Conservation (phyloP, 1,139 yeast genomes). For the Yarrowia galli region DNA sequence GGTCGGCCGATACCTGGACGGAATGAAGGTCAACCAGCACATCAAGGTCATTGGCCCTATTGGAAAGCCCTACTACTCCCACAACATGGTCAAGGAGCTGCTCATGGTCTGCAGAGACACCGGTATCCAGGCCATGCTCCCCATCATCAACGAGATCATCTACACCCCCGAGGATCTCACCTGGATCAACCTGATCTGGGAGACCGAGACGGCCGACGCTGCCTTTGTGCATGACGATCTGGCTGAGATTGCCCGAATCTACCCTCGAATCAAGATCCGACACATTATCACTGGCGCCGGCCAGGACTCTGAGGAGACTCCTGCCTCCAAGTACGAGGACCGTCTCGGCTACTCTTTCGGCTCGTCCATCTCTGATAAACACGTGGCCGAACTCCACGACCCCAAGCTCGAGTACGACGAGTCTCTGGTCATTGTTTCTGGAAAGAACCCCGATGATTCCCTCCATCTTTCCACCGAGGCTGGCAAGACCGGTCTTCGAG, state of each 20-base stretch:
- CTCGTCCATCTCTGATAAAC: neutral
- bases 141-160: constrained; percentile 79
- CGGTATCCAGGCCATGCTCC: constrained; percentile 54
- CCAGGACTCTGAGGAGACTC: constrained; percentile 5
- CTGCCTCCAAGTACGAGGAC: constrained; percentile 21
- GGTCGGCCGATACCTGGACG: constrained; percentile 37
- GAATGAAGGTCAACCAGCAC: constrained; percentile 38
- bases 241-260: constrained; percentile 66
- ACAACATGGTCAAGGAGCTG: constrained; percentile 38
- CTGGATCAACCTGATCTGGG: constrained; percentile 71
- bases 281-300: constrained; percentile 59
- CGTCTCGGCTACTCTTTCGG: constrained; percentile 32
- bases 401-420: constrained; percentile 20
- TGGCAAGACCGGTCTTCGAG: constrained; percentile 33
- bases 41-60: constrained; percentile 37
- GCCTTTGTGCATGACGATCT: constrained; percentile 78
- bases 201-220: constrained; percentile 75
- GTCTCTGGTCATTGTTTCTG: constrained; percentile 27
- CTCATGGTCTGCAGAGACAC: constrained; percentile 24
- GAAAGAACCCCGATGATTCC: constrained; percentile 29
- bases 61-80: constrained; percentile 32
- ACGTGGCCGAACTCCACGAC: constrained; percentile 17
- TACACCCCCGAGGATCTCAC: constrained; percentile 77
- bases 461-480: constrained; percentile 31
- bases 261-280: constrained; percentile 70